Evolutionary conservation across 148 eudicot genomes (phyloP), one percentile per base, ranked within the genome.

Genomic region (Euryodendron excelsum): DNA sequence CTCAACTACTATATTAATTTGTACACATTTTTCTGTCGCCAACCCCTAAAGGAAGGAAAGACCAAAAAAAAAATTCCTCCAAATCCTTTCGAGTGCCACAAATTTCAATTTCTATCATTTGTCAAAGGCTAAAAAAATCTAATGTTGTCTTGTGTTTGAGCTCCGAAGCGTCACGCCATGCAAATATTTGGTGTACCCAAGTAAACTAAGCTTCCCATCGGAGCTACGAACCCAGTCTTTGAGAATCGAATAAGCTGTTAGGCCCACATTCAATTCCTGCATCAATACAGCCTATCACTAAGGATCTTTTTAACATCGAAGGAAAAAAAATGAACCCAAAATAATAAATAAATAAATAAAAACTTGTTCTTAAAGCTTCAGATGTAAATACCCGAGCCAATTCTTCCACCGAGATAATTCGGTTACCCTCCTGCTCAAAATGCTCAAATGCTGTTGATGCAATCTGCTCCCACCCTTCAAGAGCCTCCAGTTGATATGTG

Each of bases 111-210:
- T 30, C 58, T 47, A 27, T 27, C 44, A 15, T 37, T 70, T 25
- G 58, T 58, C 80, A 58, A 37, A 36, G 33, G 67, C 75, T 69
- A 78, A 23, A 71, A 59, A 69, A 25, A 60, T 44, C 82, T 84
- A 84, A 1, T 72, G 77, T 33, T 81, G 87, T 78, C 87, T 84
- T 84, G 82, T 63, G 66, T 81, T 78, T 13, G 84, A 41, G 76
- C 84, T 81, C 61, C 88, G 88, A 80, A 86, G 74, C 28, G 92
- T 86, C 73, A 87, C 89, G 37, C 92, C 92, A 77, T 87, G 90
- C 84, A 90, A 86, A 87, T 86, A 87, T 84, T 90, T 87, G 34
- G 89, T 90, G 80, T 82, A 90, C 52, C 90, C 92, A 50, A 87
- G 82, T 39, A 86, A 82, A 80, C 85, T 90, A 77, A 86, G 81